Evolutionary conservation across 176 grass and related monocot genomes (phyloP), one percentile per base, ranked within the genome.

Genomic region (Echinochloa phyllopogon): DNA sequence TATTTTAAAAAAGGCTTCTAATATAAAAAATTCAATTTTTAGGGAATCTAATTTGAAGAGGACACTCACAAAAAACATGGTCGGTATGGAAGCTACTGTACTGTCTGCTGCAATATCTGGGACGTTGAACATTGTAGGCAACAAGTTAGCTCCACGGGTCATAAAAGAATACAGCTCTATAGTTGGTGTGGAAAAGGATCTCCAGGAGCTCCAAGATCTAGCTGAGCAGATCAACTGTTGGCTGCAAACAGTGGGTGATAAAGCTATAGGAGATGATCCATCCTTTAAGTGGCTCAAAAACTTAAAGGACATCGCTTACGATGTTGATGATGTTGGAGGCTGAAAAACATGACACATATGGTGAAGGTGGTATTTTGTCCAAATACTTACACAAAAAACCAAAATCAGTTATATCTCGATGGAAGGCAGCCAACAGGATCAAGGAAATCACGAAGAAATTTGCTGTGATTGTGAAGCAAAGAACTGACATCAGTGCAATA

Each of bases 281-380:
- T 23, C 33, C 6, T 1, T 5, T 8, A 5, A 8, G 11, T 81
- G 78, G 48, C 4, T 81, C 11, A 68, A 8, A 69, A 0, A 25
- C 0, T 37, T 81, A 11, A 41, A 80, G 40, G 3, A 15, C 6
- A 5, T 80, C n/a, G 29, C 20, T 3, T 23, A 53, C 21, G 45
- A 51, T 52, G 18, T 53, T 10, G 78, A 80, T 23, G 77, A 80
- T 65, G 4, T 80, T 11, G 18, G 13, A 69, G 36, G 78, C 63
- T 25, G 47, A 68, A 21, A 69, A 25, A 6, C 18, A 69, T 33
- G 27, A 14, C 9, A 3, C 27, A 0, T 6, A 6, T 37, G 2
- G 42, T 64, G 2, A 6, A 4, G 63, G 10, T 5, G 42, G 47
- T 64, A 6, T 45, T 36, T 11, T 36, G 24, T 17, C 76, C 10